phyloP scores from a whole-genome alignment of 1,284 basidiomycete genomes.

The Mycosarcoma maydis region DNA sequence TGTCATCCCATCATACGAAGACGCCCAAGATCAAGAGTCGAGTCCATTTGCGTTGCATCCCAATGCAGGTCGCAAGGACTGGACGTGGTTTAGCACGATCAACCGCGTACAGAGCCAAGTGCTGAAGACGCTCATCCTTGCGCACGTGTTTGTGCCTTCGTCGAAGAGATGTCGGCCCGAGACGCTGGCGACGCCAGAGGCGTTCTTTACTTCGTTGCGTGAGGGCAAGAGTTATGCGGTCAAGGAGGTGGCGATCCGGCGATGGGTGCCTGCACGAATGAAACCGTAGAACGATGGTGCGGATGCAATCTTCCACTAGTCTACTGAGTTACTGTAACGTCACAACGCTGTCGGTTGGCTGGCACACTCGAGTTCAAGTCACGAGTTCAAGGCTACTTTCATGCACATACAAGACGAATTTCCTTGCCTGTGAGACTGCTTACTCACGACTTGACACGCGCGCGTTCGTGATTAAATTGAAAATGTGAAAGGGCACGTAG shows the following conservation, averaged over 20 bases:
- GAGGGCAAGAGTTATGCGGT: slow-evolving; percentile 73
- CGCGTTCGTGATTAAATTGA: too few species aligned
- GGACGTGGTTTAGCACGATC: slow-evolving; percentile 96
- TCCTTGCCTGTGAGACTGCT: too few species aligned
- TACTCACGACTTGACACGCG: too few species aligned
- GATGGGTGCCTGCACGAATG: slow-evolving; percentile 92
- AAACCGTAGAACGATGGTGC: slow-evolving; percentile 72
- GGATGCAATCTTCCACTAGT: too few species aligned
- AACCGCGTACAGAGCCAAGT: slow-evolving; percentile 97
- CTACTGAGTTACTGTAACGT: too few species aligned
- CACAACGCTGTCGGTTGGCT: not conserved
- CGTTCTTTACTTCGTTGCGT: slow-evolving; percentile 73
- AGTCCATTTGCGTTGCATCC: slow-evolving; percentile 55
- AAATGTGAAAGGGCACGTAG: too few species aligned
- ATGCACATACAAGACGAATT: too few species aligned
- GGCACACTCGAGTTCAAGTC: too few species aligned
- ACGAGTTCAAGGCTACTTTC: too few species aligned
- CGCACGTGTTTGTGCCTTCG: slow-evolving; percentile 60
- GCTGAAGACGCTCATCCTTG: slow-evolving; percentile 74
- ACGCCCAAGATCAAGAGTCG: slow-evolving; percentile 75
- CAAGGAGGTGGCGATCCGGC: slow-evolving; percentile 84
- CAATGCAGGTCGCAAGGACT: slow-evolving; percentile 72
- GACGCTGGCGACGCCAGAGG: slow-evolving; percentile 57
- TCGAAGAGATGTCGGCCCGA: slow-evolving; percentile 29
- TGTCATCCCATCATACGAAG: slow-evolving; percentile 87